Base-by-base conservation (phyloP, 441 rosid genomes). In the Jatropha multifida region DNA sequence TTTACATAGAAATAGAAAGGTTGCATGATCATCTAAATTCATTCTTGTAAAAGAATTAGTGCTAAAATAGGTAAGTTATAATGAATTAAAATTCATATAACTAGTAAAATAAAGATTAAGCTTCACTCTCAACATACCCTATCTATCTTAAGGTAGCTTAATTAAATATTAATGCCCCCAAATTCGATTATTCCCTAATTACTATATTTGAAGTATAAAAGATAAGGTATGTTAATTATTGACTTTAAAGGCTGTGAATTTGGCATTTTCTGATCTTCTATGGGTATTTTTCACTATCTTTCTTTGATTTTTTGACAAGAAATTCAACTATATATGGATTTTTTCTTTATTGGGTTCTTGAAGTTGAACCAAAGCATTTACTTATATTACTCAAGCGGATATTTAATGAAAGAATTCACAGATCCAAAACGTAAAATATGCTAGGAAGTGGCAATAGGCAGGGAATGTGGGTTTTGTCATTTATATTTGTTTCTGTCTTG, bases 71-170 rank as follows among this genome's bases (percentile, higher is more conserved):
- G 61, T 18, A 73, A 63, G 54, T 56, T 58, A 20, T 20, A 26
- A 72, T 20, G 4, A 71, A 72, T 69, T 13, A 6, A 44, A 44
- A 44, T 71, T 71, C 71, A 59, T 71, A 70, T 46, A 79, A 73
- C 1, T 38, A 65, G 84, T 38, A 62, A 81, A 79, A 11, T 76
- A 20, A 61, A 67, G 74, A 78, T 5, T 77, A 77, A 74, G 78
- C 74, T 69, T 52, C 17, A 42, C 56, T 66, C 48, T 54, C 61
- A 13, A 32, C 60, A n/a, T 52, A 66, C 66, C 51, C 41, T 42
- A 40, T 52, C 73, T 68, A 56, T 62, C 64, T 56, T 49, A 61
- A 56, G 41, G 11, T 60, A 48, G 42, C 69, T 54, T 6, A 58
- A 58, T 7, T 12, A 3, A 51, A 12, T 10, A 51, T 51, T 51